Conservation (phyloP, 768 basidiomycete genomes). For the Boletus pseudopeckii region DNA sequence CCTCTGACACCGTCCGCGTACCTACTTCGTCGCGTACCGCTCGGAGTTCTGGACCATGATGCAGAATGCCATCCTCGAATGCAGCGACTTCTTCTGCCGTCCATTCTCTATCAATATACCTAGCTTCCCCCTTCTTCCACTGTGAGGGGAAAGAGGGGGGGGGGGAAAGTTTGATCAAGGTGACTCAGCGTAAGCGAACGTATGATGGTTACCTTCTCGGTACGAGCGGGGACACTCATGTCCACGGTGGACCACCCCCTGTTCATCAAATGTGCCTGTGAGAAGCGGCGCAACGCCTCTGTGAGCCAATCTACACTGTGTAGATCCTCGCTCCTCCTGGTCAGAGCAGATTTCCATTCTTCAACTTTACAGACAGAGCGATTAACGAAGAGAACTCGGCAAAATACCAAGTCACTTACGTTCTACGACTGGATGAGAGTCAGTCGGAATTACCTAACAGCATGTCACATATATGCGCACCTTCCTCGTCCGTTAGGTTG, state of each 20-base stretch:
- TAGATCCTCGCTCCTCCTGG: slow-evolving; percentile 48
- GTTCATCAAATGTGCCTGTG: slow-evolving; percentile 59
- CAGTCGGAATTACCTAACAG: slow-evolving; percentile 20
- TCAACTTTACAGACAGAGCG: slow-evolving; percentile 48
- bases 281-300: slow-evolving; percentile 68
- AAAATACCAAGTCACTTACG: slow-evolving; percentile 38
- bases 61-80: slow-evolving; percentile 72
- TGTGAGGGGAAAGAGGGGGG: slow-evolving; percentile 22
- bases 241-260: slow-evolving; percentile 58
- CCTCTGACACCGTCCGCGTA: slow-evolving; percentile 66
- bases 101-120: slow-evolving; percentile 72
- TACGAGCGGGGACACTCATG: slow-evolving; percentile 54
- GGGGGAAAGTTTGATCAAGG: slow-evolving; percentile 7
- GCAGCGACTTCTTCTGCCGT: slow-evolving; percentile 61
- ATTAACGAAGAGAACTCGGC: background rate
- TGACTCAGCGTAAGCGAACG: slow-evolving; percentile 7
- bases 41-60: slow-evolving; percentile 78
- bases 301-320: slow-evolving; percentile 79
- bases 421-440: slow-evolving; percentile 46
- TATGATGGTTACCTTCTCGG: slow-evolving; percentile 55
- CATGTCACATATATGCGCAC: slow-evolving; percentile 40
- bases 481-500: slow-evolving; percentile 62
- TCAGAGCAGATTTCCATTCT: slow-evolving; percentile 54
- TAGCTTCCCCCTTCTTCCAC: slow-evolving; percentile 73
- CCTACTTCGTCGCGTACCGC: slow-evolving; percentile 72